Evolutionary conservation across 1,284 basidiomycete genomes (phyloP).

Genomic region (Trichosporon inkin): DNA sequence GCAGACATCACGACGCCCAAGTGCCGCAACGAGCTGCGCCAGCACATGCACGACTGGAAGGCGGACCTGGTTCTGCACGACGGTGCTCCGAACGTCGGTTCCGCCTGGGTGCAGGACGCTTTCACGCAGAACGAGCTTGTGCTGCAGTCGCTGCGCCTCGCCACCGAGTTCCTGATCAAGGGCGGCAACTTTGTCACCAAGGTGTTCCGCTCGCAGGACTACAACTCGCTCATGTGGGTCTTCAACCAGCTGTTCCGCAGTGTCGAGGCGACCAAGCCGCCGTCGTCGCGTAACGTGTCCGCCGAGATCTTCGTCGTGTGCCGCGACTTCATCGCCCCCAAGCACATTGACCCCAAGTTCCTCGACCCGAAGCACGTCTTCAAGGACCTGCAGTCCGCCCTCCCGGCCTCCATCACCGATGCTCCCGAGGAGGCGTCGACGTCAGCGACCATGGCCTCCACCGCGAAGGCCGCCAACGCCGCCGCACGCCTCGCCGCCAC

Average conservation of each 20-base stretch:
- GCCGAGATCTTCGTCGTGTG: conserved; percentile 99
- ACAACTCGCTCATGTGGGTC: conserved; percentile 98
- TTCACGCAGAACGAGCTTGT: conserved; percentile 97
- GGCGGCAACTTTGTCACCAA: conserved; percentile 98
- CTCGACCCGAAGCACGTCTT: conserved; percentile 97
- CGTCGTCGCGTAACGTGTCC: conserved; percentile 96
- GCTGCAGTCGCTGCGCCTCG: conserved; percentile 90
- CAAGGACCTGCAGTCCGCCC: conserved; percentile 66
- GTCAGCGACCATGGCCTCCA: conserved; percentile 30
- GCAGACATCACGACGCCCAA: conserved; percentile 91
- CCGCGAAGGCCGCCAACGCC: conserved; percentile 38
- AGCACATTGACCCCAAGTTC: conserved; percentile 96
- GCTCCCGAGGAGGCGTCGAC: conserved; percentile 10
- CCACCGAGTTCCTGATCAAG: conserved; percentile 89
- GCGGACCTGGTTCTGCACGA: conserved; percentile 99
- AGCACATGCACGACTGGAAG: conserved; percentile 96
- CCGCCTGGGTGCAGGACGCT: conserved; percentile 98
- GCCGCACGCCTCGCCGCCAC: conserved; percentile 32
- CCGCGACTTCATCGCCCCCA: conserved; percentile 89
- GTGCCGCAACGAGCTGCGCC: conserved; percentile 81
- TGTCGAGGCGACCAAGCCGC: conserved; percentile 98
- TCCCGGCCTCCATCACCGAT: conserved; percentile 48
- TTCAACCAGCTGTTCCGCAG: conserved; percentile 94
- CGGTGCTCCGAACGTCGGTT: conserved; percentile 98
- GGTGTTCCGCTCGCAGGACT: conserved; percentile 97